Evolutionary conservation across 768 basidiomycete species (phyloP).

Genomic region (Cytidiella melzeri): DNA sequence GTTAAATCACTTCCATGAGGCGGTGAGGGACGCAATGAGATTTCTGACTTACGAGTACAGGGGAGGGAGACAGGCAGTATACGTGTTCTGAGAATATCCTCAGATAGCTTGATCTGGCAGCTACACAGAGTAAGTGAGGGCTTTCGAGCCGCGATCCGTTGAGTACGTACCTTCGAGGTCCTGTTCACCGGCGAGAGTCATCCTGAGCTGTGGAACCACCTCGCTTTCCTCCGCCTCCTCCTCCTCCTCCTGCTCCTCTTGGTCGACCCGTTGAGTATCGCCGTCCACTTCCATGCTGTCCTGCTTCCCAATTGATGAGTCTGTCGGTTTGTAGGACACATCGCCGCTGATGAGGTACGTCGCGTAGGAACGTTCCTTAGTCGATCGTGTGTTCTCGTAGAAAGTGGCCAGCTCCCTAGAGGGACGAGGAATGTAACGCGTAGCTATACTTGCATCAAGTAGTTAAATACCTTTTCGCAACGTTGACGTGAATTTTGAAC

Average conservation of each 20-base stretch:
- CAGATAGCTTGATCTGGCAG: conserved; percentile 44
- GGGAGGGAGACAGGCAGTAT: conserved; percentile 67
- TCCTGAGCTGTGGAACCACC: conserved; percentile 38
- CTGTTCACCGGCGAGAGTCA: conserved; percentile 58
- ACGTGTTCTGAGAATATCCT: conserved; percentile 54
- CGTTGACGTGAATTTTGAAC: conserved; percentile 66
- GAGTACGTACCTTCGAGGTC: conserved; percentile 55
- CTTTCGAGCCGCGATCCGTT: not conserved
- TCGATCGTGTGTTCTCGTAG: conserved; percentile 37
- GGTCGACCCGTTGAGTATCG: too few species aligned
- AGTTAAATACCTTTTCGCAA: conserved; percentile 64
- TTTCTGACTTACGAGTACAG: conserved; percentile 42
- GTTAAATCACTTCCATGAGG: conserved; percentile 14
- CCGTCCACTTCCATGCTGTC: conserved; percentile 2
- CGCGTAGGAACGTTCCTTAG: conserved; percentile 44
- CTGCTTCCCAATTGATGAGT: not conserved
- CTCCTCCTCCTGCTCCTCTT: conserved; percentile 30
- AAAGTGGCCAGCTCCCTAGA: conserved; percentile 59
- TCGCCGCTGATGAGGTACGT: conserved; percentile 71
- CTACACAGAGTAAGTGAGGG: conserved; percentile 29
- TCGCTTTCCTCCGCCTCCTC: conserved; percentile 39
- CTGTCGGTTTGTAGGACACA: conserved; percentile 15
- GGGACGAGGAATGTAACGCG: not conserved
- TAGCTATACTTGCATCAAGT: not conserved
- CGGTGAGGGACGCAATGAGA: not conserved